phyloP scores from a whole-genome alignment of 2,329 filamentous ascomycete species.

The Fusarium goolgardi region DNA sequence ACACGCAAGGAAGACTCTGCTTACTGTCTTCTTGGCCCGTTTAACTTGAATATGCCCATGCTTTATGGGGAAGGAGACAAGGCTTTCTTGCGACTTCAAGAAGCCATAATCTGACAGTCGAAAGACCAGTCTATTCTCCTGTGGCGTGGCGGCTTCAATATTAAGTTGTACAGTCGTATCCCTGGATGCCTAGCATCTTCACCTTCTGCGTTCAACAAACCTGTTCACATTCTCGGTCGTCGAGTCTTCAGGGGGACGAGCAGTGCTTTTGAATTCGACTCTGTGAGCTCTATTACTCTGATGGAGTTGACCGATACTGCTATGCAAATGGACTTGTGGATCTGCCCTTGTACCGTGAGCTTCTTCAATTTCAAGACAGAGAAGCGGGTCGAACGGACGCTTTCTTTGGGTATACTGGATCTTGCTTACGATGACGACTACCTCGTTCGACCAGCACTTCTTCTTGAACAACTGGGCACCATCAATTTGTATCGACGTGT shows the following conservation, averaged over 20 bases:
- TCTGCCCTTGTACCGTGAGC: conserved; percentile 39
- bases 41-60: conserved; percentile 48
- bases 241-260: conserved; percentile 33
- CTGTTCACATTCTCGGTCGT: conserved; percentile 33
- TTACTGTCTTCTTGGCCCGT: conserved; percentile 49
- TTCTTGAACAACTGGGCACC: conserved; percentile 37
- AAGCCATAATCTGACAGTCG: conserved; percentile 41
- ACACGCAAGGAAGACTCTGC: conserved; percentile 48
- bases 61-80: conserved; percentile 48
- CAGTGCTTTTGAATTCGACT: conserved; percentile 34
- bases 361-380: background rate
- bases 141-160: conserved; percentile 19
- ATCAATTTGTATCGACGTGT: conserved; percentile 37
- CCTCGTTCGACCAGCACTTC: conserved; percentile 36
- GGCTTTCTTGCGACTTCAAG: conserved; percentile 42
- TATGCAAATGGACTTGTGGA: conserved; percentile 32
- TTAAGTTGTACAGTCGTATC: background rate
- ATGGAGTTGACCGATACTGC: conserved; percentile 42
- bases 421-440: conserved; percentile 40
- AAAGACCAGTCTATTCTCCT: conserved; percentile 44
- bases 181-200: conserved; percentile 37
- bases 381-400: background rate
- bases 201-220: conserved; percentile 21
- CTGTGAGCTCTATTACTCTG: conserved; percentile 31
- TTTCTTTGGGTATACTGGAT: conserved; percentile 42